Base-by-base conservation (phyloP, 148 eudicot species). In the Vaccinium corymbosum region DNA sequence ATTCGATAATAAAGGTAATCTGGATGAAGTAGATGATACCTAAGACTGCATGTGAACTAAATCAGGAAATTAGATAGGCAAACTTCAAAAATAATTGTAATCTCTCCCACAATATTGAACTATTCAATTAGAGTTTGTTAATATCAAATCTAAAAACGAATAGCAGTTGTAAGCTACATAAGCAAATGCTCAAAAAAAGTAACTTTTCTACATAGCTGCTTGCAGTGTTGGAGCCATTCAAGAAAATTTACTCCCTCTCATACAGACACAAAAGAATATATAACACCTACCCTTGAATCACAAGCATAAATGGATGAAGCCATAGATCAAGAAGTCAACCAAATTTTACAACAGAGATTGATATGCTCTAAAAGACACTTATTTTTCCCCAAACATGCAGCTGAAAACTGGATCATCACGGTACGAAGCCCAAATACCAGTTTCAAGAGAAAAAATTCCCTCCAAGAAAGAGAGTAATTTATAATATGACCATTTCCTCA, bases 21-120 rank as follows among this genome's bases (percentile, higher is more conserved):
- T 82, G 97, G 94, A 88, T 96, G 98, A 83, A 96, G 95, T 79
- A 96, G 92, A 89, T 96, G 97, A 88, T 96, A 96, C 13, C 98
- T 90, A 50, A 96, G 95, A 87, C 99, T 96, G 94, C 89, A 86
- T 79, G 42, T 70, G 55, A n/a, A 16, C 25, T 74, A 38, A 42
- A 27, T 74, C 35, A 79, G 35, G 27, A 53, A 57, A 81, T 76
- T 80, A n/a, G 25, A 72, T 46, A 62, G 35, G 46, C 22, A 29
- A 29, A 61, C 77, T 35, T 35, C 53, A 27, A 61, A 25, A 38
- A 20, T 1, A 82, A 53, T 46, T 35, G 7, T 3, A 14, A 32
- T 51, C 20, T 6, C 19, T 35, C n/a, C 8, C 16, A 22, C 14
- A 17, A 79, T 17, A 79, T 8, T 42, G 12, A 17, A 17, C 3